Evolutionary conservation across 2,329 filamentous ascomycete genomes (phyloP).

Genomic region (Hypoxylon sp.): DNA sequence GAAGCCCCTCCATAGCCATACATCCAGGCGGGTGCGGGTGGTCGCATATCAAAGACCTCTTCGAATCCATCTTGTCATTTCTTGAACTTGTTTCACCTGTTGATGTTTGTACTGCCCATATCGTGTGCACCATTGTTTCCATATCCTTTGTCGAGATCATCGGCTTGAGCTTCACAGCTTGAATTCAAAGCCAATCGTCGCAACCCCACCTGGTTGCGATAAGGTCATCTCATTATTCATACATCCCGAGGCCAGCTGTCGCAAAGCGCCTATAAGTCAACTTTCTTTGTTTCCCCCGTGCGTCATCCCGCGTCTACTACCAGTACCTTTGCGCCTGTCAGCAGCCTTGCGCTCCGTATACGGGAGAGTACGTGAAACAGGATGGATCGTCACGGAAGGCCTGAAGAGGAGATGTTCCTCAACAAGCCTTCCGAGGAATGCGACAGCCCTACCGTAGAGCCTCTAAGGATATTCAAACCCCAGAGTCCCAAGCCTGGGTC

Average conservation of each 20-base stretch:
- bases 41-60: slow-evolving; percentile 50
- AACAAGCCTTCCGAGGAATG: slow-evolving; percentile 67
- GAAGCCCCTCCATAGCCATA: slow-evolving; percentile 30
- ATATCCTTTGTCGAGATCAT: slow-evolving; percentile 32
- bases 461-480: slow-evolving; percentile 87
- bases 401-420: slow-evolving; percentile 89
- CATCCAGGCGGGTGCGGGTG: slow-evolving; percentile 43
- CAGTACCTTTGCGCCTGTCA: slow-evolving; percentile 33
- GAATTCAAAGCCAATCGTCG: slow-evolving; percentile 36
- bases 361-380: slow-evolving; percentile 53
- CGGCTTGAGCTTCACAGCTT: slow-evolving; percentile 38
- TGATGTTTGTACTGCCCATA: slow-evolving; percentile 37
- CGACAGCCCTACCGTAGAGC: slow-evolving; percentile 85
- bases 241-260: slow-evolving; percentile 34
- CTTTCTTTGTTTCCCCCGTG: slow-evolving; percentile 35
- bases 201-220: slow-evolving; percentile 52
- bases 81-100: slow-evolving; percentile 46
- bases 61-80: slow-evolving; percentile 42
- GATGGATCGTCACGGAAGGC: slow-evolving; percentile 74
- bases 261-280: slow-evolving; percentile 49
- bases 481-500: slow-evolving; percentile 72
- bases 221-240: slow-evolving; percentile 39
- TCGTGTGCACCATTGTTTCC: slow-evolving; percentile 33
- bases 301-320: slow-evolving; percentile 46
- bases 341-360: slow-evolving; percentile 41